Base-by-base conservation (phyloP, 306 rosid genomes). In the Quercus wislizeni region DNA sequence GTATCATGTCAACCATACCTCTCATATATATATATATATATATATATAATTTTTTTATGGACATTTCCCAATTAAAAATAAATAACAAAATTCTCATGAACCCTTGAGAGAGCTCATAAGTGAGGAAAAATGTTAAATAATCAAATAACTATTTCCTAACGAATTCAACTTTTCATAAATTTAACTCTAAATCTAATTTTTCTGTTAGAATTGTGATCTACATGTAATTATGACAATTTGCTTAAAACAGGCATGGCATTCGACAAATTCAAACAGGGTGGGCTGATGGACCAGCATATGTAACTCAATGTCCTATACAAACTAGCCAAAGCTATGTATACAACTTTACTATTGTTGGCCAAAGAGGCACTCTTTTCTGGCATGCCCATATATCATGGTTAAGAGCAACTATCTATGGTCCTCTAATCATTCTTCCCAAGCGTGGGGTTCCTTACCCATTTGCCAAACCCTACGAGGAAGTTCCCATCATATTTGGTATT, bases 331-430 rank as follows among this genome's bases (percentile, higher is more conserved):
- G 17, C 5, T 74, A 74, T 21, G 69, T 74, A n/a, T 74, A 74
- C 28, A 74, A 74, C 69, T 74, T 56, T 13, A 57, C 55, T 20
- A 14, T 74, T 58, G 13, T 54, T 2, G 78, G 78, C 19, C 69
- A 74, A n/a, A 74, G 78, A 74, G 78, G 69, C 69, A 74, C 68
- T 3, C 56, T 74, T 21, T 33, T 74, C 5, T 64, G 70, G 70
- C 70, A 64, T 30, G 70, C 70, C 13, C 70, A 64, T n/a, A 64
- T 64, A 15, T 74, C 69, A 5, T 56, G 69, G 78, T 20, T 74
- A 6, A 74, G 78, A 31, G 28, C 78, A 20, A 58, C 69, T 41
- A 5, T 74, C 18, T 74, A 74, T 58, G 78, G 69, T 20, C 69
- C 78, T 28, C 9, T 57, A 11, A 35, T 74, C 78, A 74, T 74